Conservation (phyloP, 768 basidiomycete genomes). For the Amanita phalloides region DNA sequence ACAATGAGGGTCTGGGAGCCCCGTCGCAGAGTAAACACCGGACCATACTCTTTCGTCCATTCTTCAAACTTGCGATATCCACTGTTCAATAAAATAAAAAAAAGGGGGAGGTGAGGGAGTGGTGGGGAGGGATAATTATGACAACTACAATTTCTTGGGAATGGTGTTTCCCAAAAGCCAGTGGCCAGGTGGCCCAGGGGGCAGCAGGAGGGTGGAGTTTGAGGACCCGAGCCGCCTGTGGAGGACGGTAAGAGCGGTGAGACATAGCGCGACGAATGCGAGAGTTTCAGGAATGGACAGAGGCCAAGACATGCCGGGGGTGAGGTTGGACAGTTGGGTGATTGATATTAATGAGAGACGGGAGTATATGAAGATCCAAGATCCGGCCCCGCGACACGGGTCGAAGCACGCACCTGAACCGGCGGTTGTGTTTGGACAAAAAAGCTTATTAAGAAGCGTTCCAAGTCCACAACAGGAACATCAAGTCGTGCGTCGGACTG, state of each 20-base stretch:
- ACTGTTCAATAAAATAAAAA: constrained; percentile 12
- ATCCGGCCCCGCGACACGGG: background rate
- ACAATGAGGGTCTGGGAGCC: constrained; percentile 35
- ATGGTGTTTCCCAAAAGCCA: constrained; percentile 29
- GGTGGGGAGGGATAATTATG: background rate
- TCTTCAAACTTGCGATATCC: constrained; percentile 43
- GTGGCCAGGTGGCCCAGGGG: constrained; percentile 32
- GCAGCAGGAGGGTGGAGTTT: constrained; percentile 19
- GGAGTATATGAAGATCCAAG: background rate
- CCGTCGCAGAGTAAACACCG: constrained; percentile 45
- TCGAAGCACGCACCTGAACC: too few relatives aligned
- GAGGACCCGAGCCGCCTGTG: constrained; percentile 14
- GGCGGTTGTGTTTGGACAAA: too few relatives aligned
- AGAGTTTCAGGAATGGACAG: constrained; percentile 15
- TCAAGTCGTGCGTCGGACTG: too few relatives aligned
- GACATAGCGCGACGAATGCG: constrained; percentile 18
- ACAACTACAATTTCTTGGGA: constrained; percentile 29
- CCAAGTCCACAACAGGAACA: too few relatives aligned
- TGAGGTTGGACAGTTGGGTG: too few relatives aligned
- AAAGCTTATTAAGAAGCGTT: too few relatives aligned
- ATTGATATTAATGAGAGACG: too few relatives aligned
- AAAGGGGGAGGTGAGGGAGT: background rate
- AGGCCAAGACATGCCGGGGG: background rate
- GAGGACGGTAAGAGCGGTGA: constrained; percentile 19
- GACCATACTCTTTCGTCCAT: constrained; percentile 52